These are phyloP conservation scores for Candida alai DNA, from an alignment of 805 yeast genomes.

Conservation along the genomic window DNA sequence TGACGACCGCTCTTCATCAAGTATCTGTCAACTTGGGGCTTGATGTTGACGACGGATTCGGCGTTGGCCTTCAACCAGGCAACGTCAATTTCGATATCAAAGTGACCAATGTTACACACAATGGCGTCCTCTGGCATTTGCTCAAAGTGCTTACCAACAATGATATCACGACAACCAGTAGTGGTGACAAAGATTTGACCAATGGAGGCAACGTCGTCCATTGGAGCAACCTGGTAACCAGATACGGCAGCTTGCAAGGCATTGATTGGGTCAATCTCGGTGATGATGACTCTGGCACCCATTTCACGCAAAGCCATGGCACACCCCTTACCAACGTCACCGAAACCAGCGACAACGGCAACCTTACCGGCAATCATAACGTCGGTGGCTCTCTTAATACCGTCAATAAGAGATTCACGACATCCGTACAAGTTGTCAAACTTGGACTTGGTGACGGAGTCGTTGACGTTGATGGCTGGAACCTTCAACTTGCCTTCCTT, in stretches of 20 bases:
- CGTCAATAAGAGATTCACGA: constrained; percentile 97
- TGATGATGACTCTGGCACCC: constrained; percentile 98
- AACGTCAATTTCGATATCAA: constrained; percentile 98
- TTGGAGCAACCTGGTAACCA: constrained; percentile 94
- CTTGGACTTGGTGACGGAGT: constrained; percentile 98
- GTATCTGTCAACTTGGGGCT: constrained; percentile 99
- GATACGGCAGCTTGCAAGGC: constrained; percentile 99
- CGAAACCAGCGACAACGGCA: constrained; percentile 98
- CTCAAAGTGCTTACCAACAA: constrained; percentile 81
- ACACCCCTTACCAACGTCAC: constrained; percentile 99
- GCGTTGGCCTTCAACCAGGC: constrained; percentile 98
- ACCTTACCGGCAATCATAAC: constrained; percentile 99
- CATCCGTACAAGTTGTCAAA: constrained; percentile 99
- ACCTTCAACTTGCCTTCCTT: constrained; percentile 87
- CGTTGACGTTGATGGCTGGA: constrained; percentile 99
- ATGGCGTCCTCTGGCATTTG: constrained; percentile 99
- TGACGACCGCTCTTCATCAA: constrained; percentile 86
- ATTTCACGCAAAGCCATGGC: constrained; percentile 97
- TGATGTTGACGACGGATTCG: constrained; percentile 89
- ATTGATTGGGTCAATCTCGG: constrained; percentile 98
- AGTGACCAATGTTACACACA: constrained; percentile 99
- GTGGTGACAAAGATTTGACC: constrained; percentile 99
- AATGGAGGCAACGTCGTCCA: constrained; percentile 86
- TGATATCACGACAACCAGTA: constrained; percentile 98
- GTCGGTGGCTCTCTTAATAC: constrained; percentile 99